phyloP scores from a whole-genome alignment of 257 asterid genomes.

The Agastache rugosa region DNA sequence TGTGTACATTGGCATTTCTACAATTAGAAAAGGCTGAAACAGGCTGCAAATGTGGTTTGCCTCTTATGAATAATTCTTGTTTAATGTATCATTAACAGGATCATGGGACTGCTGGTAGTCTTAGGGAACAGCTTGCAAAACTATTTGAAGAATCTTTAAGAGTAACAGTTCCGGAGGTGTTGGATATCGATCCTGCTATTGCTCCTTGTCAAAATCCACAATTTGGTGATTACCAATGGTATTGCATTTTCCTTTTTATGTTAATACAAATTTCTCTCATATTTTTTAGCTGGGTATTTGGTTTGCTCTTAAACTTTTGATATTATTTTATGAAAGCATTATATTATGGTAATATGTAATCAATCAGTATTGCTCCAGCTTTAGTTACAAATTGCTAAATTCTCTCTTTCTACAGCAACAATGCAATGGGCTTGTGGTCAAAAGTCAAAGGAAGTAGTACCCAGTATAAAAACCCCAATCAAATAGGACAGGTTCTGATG shows the following conservation, averaged over 20 bases:
- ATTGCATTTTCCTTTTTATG: conserved; percentile 21
- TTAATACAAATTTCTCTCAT: background rate
- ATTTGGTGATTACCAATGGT: conserved; percentile 95
- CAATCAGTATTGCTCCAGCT: background rate
- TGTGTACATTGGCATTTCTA: conserved; percentile 12
- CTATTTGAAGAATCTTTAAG: conserved; percentile 66
- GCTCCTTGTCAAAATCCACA: conserved; percentile 74
- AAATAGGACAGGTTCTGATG: conserved; percentile 76
- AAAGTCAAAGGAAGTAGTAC: conserved; percentile 69
- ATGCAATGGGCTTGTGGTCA: conserved; percentile 94
- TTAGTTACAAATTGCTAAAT: conserved; percentile 11
- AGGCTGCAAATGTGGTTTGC: conserved; percentile 1
- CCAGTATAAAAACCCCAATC: conserved; percentile 72
- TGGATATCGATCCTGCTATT: conserved; percentile 60
- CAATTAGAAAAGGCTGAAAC: background rate
- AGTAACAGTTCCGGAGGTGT: conserved; percentile 66
- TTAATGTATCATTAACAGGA: conserved; percentile 47
- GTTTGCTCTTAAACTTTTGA: background rate
- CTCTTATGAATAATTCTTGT: conserved; percentile 17
- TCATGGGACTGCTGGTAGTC: conserved; percentile 52
- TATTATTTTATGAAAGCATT: background rate
- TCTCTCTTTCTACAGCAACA: conserved; percentile 64
- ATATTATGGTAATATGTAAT: background rate
- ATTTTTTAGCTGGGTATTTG: background rate
- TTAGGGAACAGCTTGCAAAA: conserved; percentile 64